Conservation (phyloP, 768 basidiomycete genomes). For the Hysterangium stoloniferum region DNA sequence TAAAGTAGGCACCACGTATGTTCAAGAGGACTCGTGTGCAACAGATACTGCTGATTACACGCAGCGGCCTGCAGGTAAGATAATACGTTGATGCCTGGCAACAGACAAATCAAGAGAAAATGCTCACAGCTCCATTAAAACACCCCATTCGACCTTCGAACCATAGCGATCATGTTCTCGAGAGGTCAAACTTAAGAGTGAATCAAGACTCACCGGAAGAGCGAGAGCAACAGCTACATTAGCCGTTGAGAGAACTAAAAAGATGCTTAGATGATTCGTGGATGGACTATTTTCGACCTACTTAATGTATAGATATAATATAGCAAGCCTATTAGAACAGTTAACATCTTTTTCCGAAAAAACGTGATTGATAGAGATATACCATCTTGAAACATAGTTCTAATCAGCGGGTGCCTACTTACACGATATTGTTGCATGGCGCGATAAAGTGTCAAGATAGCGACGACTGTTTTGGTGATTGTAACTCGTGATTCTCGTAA, state of each 20-base stretch:
- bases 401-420: not conserved
- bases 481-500: not conserved
- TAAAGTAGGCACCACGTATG: slow-evolving; percentile 7
- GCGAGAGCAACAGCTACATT: not conserved
- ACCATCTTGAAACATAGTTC: slow-evolving; percentile 10
- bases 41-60: slow-evolving; percentile 8
- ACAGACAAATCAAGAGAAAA: not conserved
- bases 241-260: slow-evolving; percentile 3
- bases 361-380: not conserved
- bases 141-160: slow-evolving; percentile 4
- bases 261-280: not conserved
- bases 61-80: slow-evolving; percentile 1
- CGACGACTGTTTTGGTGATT: not conserved
- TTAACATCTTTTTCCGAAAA: not conserved
- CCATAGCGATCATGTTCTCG: too few relatives aligned
- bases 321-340: not conserved
- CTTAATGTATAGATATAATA: slow-evolving; percentile 9
- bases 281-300: not conserved
- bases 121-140: slow-evolving; percentile 8
- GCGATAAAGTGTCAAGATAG: not conserved
- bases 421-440: slow-evolving; percentile 2
- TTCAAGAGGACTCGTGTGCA: slow-evolving; percentile 9
- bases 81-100: not conserved
- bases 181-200: not conserved
- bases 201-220: not conserved